Base-by-base conservation (phyloP, 495 filamentous ascomycete genomes). In the Neurospora sp. region DNA sequence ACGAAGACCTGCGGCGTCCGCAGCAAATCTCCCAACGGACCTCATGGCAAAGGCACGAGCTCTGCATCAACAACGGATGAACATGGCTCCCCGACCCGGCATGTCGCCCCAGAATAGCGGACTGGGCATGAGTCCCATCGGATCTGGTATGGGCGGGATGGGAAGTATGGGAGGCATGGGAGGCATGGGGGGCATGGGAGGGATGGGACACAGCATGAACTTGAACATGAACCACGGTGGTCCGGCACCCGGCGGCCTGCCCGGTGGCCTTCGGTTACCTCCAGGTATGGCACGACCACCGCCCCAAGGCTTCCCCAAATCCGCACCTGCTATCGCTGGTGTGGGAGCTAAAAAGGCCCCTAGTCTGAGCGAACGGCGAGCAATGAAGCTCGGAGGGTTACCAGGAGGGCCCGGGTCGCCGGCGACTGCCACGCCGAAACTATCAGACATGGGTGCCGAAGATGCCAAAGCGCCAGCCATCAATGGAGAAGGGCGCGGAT, bases 31-130 rank as follows among this genome's bases (percentile, higher is more conserved):
- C 27, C 91, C 92, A 48, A 89, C 91, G 79, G 93, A 96, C 74
- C 89, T 98, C 73, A 88, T 92, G 83, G 92, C 90, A 42, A 94
- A 91, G 76, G 91, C 95, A 85, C 89, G 89, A 75, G 92, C 91
- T 3, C 75, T 83, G 9, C 79, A 81, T 68, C 78, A 82, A 53
- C 82, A 77, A 69, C 81, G 75, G 27, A 80, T 76, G 79, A 77
- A 73, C 37, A 79, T 78, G 75, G 72, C 78, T 4, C 69, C n/a
- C 70, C 76, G 74, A 42, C 69, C 77, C 3, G n/a, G n/a, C 20
- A 68, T 75, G 48, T 70, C 70, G 9, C 44, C 71, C 7, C 72
- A 71, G 22, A 38, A 31, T 5, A 70, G 72, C 20, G 70, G 65
- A 10, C 40, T 74, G 9, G 68, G 74, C 22, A 39, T 70, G 2